phyloP scores from a whole-genome alignment of 306 rosid genomes.

The Myrica gale region DNA sequence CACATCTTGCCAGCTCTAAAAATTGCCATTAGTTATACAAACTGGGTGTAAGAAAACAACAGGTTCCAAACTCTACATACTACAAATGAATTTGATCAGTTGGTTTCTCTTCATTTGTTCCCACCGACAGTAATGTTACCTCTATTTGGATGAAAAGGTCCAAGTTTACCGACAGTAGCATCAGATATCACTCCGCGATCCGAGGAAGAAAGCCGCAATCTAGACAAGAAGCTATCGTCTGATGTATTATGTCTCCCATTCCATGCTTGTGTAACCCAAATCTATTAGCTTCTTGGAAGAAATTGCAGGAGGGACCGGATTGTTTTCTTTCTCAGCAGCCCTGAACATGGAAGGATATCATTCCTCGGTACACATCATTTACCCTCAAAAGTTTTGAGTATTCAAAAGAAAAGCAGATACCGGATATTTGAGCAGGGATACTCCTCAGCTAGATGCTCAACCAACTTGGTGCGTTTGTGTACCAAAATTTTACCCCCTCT shows the following conservation, averaged over 20 bases:
- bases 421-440: constrained; percentile 40
- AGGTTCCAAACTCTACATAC: constrained; percentile 6
- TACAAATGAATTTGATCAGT: constrained; percentile 6
- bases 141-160: not conserved
- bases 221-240: constrained; percentile 45
- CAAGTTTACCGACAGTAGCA: not conserved
- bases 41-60: constrained; percentile 2
- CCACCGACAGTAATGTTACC: not conserved
- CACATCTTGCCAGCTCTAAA: constrained; percentile 11
- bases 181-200: not conserved
- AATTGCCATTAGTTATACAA: constrained; percentile 15
- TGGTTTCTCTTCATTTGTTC: constrained; percentile 14
- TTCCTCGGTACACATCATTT: not conserved
- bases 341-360: constrained; percentile 25
- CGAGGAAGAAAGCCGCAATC: constrained; percentile 46
- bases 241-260: constrained; percentile 49
- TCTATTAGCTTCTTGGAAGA: constrained; percentile 68
- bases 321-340: constrained; percentile 35
- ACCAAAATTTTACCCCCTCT: no score
- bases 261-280: constrained; percentile 72
- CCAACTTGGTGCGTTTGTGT: no score
- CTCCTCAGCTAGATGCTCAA: constrained; percentile 39
- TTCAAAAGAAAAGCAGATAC: constrained; percentile 26
- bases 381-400: not conserved
- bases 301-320: constrained; percentile 43